A percentile compares a stretch with the other conserved stretches of the same genome.
Evolutionary conservation across 2,329 filamentous ascomycete species (phyloP).

Genomic region (Microthyrium microscopicum): DNA sequence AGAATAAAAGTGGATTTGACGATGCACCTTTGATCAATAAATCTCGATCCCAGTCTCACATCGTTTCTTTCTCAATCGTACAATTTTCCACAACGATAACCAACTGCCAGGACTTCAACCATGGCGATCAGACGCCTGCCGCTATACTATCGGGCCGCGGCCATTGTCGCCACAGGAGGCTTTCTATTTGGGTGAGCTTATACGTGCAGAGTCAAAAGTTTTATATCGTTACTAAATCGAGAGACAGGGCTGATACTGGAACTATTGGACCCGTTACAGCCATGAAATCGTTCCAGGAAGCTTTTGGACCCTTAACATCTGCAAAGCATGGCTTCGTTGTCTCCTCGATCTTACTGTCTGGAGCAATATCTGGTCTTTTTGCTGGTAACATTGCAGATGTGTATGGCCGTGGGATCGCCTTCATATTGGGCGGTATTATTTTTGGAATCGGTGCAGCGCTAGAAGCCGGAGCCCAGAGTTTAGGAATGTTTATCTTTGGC

Average conservation of each 20-base stretch:
- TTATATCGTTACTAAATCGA: neutral
- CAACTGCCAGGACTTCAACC: too few relatives aligned
- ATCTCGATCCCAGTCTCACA: too few relatives aligned
- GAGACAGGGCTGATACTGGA: conserved; percentile 27
- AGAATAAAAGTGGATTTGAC: too few relatives aligned
- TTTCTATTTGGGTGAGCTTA: conserved; percentile 4
- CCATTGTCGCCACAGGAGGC: conserved; percentile 4
- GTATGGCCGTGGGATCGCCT: conserved; percentile 32
- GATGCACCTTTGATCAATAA: too few relatives aligned
- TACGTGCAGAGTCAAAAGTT: neutral
- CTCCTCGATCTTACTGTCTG: conserved; percentile 41
- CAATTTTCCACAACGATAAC: too few relatives aligned
- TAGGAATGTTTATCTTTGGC: conserved; percentile 39
- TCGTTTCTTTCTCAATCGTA: too few relatives aligned
- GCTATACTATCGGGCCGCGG: conserved; percentile 1
- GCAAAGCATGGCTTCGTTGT: conserved; percentile 41
- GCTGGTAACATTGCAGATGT: conserved; percentile 40
- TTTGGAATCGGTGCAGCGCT: conserved; percentile 39
- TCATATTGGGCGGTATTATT: conserved; percentile 33
- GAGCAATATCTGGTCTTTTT: conserved; percentile 36
- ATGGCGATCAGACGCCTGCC: too few relatives aligned
- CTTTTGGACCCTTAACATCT: conserved; percentile 35
- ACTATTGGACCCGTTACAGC: conserved; percentile 43
- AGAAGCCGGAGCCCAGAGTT: conserved; percentile 29
- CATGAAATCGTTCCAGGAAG: conserved; percentile 35